phyloP scores from a whole-genome alignment of 768 basidiomycete species.

The Lyophyllum atratum region DNA sequence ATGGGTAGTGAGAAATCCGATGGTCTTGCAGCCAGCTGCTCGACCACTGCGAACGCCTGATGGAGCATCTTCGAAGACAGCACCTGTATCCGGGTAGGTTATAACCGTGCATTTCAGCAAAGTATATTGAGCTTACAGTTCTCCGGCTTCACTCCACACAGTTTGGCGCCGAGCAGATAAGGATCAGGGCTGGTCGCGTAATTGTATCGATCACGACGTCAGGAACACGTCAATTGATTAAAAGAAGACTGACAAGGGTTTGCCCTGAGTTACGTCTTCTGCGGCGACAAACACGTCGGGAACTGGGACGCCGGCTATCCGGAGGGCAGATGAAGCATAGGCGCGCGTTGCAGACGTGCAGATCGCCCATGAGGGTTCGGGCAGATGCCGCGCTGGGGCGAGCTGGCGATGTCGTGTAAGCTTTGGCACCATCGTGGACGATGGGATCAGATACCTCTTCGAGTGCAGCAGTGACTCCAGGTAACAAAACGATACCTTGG shows the following conservation, averaged over 20 bases:
- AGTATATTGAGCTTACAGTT: conserved; percentile 46
- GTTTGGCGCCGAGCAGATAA: conserved; percentile 82
- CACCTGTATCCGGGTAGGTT: conserved; percentile 40
- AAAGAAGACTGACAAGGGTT: conserved; percentile 60
- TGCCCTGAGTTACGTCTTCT: conserved; percentile 82
- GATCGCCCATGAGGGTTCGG: conserved; percentile 80
- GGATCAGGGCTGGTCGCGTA: conserved; percentile 72
- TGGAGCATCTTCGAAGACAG: conserved; percentile 93
- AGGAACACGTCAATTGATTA: conserved; percentile 2
- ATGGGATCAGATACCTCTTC: conserved; percentile 43
- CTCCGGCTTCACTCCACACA: conserved; percentile 61
- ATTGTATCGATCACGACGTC: background rate
- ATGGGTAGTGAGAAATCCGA: conserved; percentile 85
- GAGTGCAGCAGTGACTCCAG: conserved; percentile 67
- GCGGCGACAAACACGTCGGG: conserved; percentile 79
- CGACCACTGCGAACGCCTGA: conserved; percentile 79
- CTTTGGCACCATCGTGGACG: background rate
- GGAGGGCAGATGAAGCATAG: conserved; percentile 76
- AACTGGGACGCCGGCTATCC: conserved; percentile 61
- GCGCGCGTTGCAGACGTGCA: conserved; percentile 81
- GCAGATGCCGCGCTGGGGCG: conserved; percentile 33
- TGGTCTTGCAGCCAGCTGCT: conserved; percentile 80
- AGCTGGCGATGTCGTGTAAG: conserved; percentile 29
- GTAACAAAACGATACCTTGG: conserved; percentile 69
- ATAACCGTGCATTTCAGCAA: background rate